Evolutionary conservation across 2,329 filamentous ascomycete genomes (phyloP).

Genomic region (Penicillium sumatraense): DNA sequence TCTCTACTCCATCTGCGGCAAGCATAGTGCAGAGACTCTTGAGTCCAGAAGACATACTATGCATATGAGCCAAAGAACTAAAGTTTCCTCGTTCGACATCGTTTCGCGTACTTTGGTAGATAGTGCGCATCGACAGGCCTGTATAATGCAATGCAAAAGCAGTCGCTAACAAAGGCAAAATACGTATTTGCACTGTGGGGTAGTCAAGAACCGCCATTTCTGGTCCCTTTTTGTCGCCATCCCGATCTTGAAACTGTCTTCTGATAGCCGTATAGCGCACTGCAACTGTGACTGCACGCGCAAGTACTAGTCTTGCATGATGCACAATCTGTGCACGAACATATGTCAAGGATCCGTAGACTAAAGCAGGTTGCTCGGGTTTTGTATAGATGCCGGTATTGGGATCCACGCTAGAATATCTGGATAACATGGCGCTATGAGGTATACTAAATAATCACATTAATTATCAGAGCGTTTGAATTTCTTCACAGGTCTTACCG

Average conservation of each 20-base stretch:
- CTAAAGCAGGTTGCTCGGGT: slow-evolving; percentile 53
- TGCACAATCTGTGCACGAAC: slow-evolving; percentile 49
- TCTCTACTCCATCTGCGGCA: slow-evolving; percentile 60
- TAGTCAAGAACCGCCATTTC: slow-evolving; percentile 58
- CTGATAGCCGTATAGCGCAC: slow-evolving; percentile 56
- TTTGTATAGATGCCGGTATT: slow-evolving; percentile 51
- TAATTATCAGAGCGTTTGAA: background rate
- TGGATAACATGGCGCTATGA: slow-evolving; percentile 54
- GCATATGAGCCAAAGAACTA: slow-evolving; percentile 54
- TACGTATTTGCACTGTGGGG: slow-evolving; percentile 59
- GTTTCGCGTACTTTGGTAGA: slow-evolving; percentile 52
- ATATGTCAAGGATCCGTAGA: slow-evolving; percentile 57
- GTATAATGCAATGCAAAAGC: slow-evolving; percentile 56
- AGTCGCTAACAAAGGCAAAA: slow-evolving; percentile 58
- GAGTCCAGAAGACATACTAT: slow-evolving; percentile 58
- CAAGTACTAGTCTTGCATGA: slow-evolving; percentile 57
- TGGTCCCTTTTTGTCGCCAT: slow-evolving; percentile 53
- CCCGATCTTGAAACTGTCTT: slow-evolving; percentile 56
- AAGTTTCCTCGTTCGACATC: slow-evolving; percentile 56
- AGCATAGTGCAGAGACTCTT: slow-evolving; percentile 60
- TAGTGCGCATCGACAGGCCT: slow-evolving; percentile 52
- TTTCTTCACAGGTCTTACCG: slow-evolving; percentile 19
- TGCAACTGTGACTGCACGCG: slow-evolving; percentile 58
- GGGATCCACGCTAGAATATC: slow-evolving; percentile 54
- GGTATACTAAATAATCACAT: slow-evolving; percentile 37